Evolutionary conservation across 1,284 basidiomycete genomes (phyloP), one percentile per base, ranked within the genome.

Genomic region (Trichosporon sp.): DNA sequence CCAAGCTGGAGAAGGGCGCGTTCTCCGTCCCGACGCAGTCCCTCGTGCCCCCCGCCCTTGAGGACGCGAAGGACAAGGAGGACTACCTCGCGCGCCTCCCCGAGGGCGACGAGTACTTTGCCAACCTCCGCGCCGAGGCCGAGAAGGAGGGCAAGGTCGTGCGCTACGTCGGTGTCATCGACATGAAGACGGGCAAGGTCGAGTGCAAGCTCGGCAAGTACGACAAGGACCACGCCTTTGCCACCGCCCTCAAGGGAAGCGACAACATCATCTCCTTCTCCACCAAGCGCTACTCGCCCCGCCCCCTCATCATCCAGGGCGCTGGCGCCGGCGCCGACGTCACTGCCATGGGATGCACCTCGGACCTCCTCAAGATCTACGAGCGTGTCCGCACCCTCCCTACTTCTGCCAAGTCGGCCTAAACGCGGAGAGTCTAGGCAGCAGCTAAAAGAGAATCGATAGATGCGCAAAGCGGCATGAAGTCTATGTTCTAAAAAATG

Each of bases 251-350:
- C 11, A 92, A 92, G 40, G 97, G 96, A 0, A 95, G 94, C 31
- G 97, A 99, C 85, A 99, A 98, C 84, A 98, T 99, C 80, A 89
- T 99, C 81, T 93, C 96, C 86, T 98, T 98, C 89, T 91, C 93
- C 82, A 98, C 96, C 0, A 90, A 92, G 82, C 88, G 97, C 69
- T 95, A 96, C 78, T 90, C 90, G 26, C 88, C 90, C 6, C 85
- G 92, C 68, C 92, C 96, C 0, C 86, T 99, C 73, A 92, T 98
- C 74, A 88, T 99, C 26, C 96, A 98, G 82, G 96, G 96, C 54
- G 91, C 95, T 0, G 96, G 96, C 11, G 96, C 97, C 0, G 96
- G 96, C 21, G 95, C 95, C 1, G 95, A 93, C 35, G 96, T 99
- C 16, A 99, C 96, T 16, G 97, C 96, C 0, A 98, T 98, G 94